These are phyloP conservation scores for Kondoa malvinella DNA, from an alignment of 768 basidiomycete species.

Conservation along the genomic window DNA sequence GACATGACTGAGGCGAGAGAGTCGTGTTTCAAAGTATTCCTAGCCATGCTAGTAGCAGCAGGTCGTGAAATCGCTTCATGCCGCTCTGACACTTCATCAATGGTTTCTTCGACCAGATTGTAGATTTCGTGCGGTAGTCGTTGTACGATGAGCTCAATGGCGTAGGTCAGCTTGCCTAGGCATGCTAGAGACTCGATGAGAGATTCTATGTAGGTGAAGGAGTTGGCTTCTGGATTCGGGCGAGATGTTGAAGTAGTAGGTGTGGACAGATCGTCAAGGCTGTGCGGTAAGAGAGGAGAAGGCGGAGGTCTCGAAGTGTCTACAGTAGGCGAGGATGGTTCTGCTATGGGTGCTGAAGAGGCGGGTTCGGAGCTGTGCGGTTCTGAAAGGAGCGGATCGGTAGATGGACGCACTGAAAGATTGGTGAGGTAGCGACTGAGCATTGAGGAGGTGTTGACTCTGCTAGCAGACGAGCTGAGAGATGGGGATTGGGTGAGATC, in stretches of 20 bases:
- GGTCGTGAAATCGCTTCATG: conserved; percentile 30
- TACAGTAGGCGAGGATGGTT: neutral
- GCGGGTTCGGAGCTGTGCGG: conserved; percentile 7
- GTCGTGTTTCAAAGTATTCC: neutral
- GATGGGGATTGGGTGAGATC: conserved; percentile 11
- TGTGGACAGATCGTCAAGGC: neutral
- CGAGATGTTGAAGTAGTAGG: neutral
- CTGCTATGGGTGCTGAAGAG: neutral
- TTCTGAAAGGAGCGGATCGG: conserved; percentile 31
- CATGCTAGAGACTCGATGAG: conserved; percentile 83
- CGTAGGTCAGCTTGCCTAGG: conserved; percentile 68
- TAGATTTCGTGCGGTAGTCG: conserved; percentile 70
- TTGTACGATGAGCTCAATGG: conserved; percentile 66
- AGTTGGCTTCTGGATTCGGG: conserved; percentile 72
- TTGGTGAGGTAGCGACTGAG: conserved; percentile 32
- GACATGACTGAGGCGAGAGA: neutral
- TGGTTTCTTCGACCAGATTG: conserved; percentile 61
- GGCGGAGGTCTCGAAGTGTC: neutral
- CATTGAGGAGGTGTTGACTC: conserved; percentile 22
- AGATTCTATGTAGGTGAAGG: conserved; percentile 81
- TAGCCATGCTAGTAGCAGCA: neutral
- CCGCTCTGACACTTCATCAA: conserved; percentile 82
- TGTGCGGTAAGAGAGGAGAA: neutral
- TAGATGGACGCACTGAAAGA: conserved; percentile 30
- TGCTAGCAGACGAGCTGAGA: conserved; percentile 11